phyloP scores from a whole-genome alignment of 2,329 filamentous ascomycete genomes.

The Xylariaceae sp. region DNA sequence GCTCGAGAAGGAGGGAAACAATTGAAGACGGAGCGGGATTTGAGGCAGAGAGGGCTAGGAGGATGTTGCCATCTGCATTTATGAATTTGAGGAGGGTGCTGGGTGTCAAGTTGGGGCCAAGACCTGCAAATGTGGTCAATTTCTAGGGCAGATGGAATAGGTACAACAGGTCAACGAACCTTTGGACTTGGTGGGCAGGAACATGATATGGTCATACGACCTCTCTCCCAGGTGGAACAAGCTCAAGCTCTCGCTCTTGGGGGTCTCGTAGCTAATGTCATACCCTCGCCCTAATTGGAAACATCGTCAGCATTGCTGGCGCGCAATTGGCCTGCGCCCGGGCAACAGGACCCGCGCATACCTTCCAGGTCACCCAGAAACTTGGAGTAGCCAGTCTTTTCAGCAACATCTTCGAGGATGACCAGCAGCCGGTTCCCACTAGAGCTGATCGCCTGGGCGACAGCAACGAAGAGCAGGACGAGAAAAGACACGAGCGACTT shows the following conservation, averaged over 20 bases:
- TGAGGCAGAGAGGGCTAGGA: conserved; percentile 75
- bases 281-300: conserved; percentile 69
- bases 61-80: conserved; percentile 86
- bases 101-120: conserved; percentile 83
- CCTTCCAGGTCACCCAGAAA: conserved; percentile 72
- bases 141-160: neutral
- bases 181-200: conserved; percentile 88
- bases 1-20: conserved; percentile 74
- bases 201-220: conserved; percentile 83
- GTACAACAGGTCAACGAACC: conserved; percentile 43
- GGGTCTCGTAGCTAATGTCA: conserved; percentile 73
- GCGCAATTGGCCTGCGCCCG: neutral
- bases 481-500: conserved; percentile 69
- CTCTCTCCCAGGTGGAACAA: conserved; percentile 85
- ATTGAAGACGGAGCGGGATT: conserved; percentile 67
- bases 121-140: conserved; percentile 46
- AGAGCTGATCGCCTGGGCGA: conserved; percentile 73
- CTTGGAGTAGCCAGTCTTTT: conserved; percentile 78
- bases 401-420: conserved; percentile 74
- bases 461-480: conserved; percentile 60
- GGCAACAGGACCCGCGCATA: conserved; percentile 33
- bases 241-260: conserved; percentile 71
- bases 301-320: neutral
- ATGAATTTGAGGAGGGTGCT: conserved; percentile 85
- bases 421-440: conserved; percentile 78